Evolutionary conservation across 805 yeast species (phyloP).

Genomic region (Maudiozyma turicensis): DNA sequence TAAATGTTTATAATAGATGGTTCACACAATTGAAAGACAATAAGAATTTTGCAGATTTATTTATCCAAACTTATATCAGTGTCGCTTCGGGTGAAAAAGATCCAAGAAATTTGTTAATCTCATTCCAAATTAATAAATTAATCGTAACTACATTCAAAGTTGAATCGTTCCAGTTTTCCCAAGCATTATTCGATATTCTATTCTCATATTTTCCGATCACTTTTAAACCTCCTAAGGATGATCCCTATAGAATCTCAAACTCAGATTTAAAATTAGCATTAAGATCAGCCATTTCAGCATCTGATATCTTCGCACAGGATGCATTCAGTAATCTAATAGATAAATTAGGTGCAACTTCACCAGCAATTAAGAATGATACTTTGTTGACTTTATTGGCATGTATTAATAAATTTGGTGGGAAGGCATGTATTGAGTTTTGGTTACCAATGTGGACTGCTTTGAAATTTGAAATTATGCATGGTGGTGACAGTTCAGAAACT

Average conservation of each 20-base stretch:
- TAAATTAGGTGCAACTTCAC: slow-evolving; percentile 68
- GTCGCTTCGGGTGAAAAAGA: slow-evolving; percentile 86
- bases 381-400: slow-evolving; percentile 52
- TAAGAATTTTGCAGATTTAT: slow-evolving; percentile 29
- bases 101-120: slow-evolving; percentile 71
- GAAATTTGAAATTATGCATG: slow-evolving; percentile 82
- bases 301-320: slow-evolving; percentile 56
- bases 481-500: slow-evolving; percentile 40
- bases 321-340: slow-evolving; percentile 70
- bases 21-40: slow-evolving; percentile 17
- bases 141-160: slow-evolving; percentile 33
- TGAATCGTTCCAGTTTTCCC: slow-evolving; percentile 30
- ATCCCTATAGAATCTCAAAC: slow-evolving; percentile 75
- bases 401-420: slow-evolving; percentile 40
- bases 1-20: slow-evolving; percentile 24
- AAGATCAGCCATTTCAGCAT: slow-evolving; percentile 53
- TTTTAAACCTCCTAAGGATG: slow-evolving; percentile 77
- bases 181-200: slow-evolving; percentile 74
- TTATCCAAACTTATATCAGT: slow-evolving; percentile 50
- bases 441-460: slow-evolving; percentile 74
- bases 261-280: slow-evolving; percentile 57
- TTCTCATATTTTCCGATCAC: slow-evolving; percentile 97
- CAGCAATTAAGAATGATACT: slow-evolving; percentile 64
- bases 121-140: slow-evolving; percentile 46
- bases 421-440: slow-evolving; percentile 53